Percentiles rank a stretch among this genome's conserved stretches.
Conservation (phyloP, 148 eudicot genomes). For the Spergularia bocconei region DNA sequence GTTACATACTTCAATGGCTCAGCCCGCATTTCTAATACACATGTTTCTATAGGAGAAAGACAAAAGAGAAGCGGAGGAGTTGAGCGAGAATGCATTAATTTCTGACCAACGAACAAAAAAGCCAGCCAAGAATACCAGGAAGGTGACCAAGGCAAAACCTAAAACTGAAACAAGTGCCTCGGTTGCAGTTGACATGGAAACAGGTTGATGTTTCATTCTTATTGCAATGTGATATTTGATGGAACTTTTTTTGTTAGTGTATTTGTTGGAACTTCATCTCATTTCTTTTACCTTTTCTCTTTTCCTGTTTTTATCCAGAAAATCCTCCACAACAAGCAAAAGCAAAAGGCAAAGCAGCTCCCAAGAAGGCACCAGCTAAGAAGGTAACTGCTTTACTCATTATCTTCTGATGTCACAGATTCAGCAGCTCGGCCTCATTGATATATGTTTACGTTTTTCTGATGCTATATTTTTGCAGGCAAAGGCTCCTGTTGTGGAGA, state of each 20-base stretch:
- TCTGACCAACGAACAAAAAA: slow-evolving; percentile 35
- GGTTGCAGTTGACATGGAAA: slow-evolving; percentile 36
- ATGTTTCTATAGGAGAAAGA: slow-evolving; percentile 54
- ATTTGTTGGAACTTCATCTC: background rate
- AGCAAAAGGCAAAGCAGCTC: slow-evolving; percentile 50
- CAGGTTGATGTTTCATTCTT: slow-evolving; percentile 37
- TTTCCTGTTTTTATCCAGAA: slow-evolving; percentile 23
- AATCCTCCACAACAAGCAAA: slow-evolving; percentile 40
- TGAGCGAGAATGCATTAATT: slow-evolving; percentile 28
- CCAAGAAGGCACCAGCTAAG: slow-evolving; percentile 70
- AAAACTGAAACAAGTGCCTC: slow-evolving; percentile 32
- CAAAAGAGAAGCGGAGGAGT: slow-evolving; percentile 41
- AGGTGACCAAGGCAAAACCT: slow-evolving; percentile 41
- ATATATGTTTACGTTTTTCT: background rate
- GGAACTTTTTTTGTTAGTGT: no score
- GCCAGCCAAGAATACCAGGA: slow-evolving; percentile 48
- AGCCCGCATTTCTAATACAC: slow-evolving; percentile 1
- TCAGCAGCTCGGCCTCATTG: background rate
- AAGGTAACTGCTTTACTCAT: slow-evolving; percentile 38
- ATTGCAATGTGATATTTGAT: background rate
- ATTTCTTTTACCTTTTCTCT: background rate
- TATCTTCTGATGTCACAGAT: background rate
- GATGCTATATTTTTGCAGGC: slow-evolving; percentile 28
- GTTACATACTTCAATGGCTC: background rate
- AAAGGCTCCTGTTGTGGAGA: slow-evolving; percentile 32